Base-by-base conservation (phyloP, 139 green algal species). In the Desmodesmus armatus region DNA sequence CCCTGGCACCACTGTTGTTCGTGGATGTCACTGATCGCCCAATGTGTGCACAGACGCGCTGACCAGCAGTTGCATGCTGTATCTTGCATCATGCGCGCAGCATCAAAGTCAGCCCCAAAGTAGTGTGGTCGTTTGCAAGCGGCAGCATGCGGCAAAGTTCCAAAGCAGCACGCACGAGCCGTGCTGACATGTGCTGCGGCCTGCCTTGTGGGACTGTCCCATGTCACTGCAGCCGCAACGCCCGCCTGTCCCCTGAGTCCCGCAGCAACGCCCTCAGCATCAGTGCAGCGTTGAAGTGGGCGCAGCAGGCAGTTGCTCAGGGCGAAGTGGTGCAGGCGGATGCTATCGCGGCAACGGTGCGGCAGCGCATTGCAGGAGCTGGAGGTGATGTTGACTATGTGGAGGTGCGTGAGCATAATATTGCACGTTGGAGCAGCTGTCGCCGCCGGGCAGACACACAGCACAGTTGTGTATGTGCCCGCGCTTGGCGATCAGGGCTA, bases 341-440 rank as follows among this genome's bases (percentile, higher is more conserved):
- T 19, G 71, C 29, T 21, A 55, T 87, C 27, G 71, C 87, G 7
- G 62, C 72, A 29, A 55, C 72, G 41, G 75, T 96, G 67, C 58
- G 71, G 67, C 62, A 87, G 44, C 79, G 76, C 6, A 83, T 96
- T 25, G 76, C 73, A 29, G 78, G 62, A 7, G 86, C 85, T 25
- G 91, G 90, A 15, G 96, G 95, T 25, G 87, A 86, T 35, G 92
- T 99, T 63, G 96, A 99, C 88, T 99, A 99, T 89, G 93, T 98
- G 6, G 86, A 96, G 91, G 90, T 96, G 73, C 3, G 95, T 55
- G 29, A 88, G 82, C 80, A 85, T 70, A 11, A 65, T 89, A 43
- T 86, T 86, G 1, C 63, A 90, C 40, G 83, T 91, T 49, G 89
- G 84, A 6, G 27, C 11, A 55, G 15, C 19, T 21, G 39, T 3